These are phyloP conservation scores for Suhomyces bolitotheri DNA, from an alignment of 1,139 yeast genomes.

Conservation along the genomic window DNA sequence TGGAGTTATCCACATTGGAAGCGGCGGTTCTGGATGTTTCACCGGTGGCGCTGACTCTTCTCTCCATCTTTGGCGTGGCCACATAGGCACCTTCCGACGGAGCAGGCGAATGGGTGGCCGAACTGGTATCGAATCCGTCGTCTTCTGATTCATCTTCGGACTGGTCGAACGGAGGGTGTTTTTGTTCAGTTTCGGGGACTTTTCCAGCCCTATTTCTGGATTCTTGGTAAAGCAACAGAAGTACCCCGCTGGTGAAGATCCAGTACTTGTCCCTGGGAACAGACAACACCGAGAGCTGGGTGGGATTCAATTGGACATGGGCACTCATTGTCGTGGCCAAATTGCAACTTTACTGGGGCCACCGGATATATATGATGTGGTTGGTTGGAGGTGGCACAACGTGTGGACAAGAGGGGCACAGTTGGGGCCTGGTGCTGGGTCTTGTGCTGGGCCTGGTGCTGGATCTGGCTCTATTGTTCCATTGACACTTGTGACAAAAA, in stretches of 20 bases:
- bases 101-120: neutral
- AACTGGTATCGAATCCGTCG: neutral
- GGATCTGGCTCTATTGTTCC: too few relatives aligned
- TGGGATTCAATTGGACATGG: conserved; percentile 33
- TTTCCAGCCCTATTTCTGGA: neutral
- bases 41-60: neutral
- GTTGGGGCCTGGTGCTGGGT: too few relatives aligned
- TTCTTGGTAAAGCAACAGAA: conserved; percentile 33
- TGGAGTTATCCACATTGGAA: conserved; percentile 22
- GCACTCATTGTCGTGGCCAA: conserved; percentile 10
- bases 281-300: conserved; percentile 47
- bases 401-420: too few relatives aligned
- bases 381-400: too few relatives aligned
- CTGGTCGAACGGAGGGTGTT: neutral
- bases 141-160: conserved; percentile 15
- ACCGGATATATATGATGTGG: too few relatives aligned
- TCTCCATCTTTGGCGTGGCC: neutral
- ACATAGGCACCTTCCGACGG: neutral
- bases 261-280: conserved; percentile 51
- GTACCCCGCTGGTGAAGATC: conserved; percentile 50
- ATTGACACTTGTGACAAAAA: too few relatives aligned
- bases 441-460: too few relatives aligned
- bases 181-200: neutral
- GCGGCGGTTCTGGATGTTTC: neutral
- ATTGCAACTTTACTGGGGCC: too few relatives aligned